Evolutionary conservation across 1,139 yeast species (phyloP), one percentile per base, ranked within the genome.

Genomic region (Hemisphaericaspora xylofermentans): DNA sequence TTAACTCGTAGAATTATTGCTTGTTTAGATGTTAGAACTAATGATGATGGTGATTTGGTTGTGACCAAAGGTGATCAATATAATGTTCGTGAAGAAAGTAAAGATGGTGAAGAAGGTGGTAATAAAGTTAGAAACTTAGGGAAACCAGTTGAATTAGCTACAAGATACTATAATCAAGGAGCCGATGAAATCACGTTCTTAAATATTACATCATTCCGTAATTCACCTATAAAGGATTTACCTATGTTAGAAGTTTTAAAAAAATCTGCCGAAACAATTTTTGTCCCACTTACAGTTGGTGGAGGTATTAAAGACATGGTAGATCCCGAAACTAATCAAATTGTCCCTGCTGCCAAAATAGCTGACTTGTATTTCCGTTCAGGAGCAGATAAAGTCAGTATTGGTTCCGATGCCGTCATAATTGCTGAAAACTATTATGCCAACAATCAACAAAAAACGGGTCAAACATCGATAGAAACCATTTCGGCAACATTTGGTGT

Each of bases 31-130:
- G 98, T 93, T n/a, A 81, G 98, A 57, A 75, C 96, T 7, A 93
- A 93, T 58, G 98, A 93, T 57, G 73, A 74, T 31, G 98, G 98
- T 28, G 98, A 93, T 58, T 73, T 93, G 52, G 98, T 93, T 0
- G 98, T 93, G 26, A 93, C 98, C 1, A 93, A 93, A 64, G 98
- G 98, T 43, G 98, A 93, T 57, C 98, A 93, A 61, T 93, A 93
- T 59, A 96, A 93, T 63, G 98, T 93, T 3, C 79, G 98, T 51
- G 97, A 89, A 55, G 76, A 83, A 48, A 57, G 66, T 13, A 68
- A 59, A 16, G 72, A 70, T 14, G 72, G 70, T 15, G 76, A 74
- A 39, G 56, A 52, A 8, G 53, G 53, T 33, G 54, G 53, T 9
- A 53, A 54, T 33, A 74, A 77, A 35, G 96, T 93, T 13, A 77